A percentile compares a stretch with the other conserved stretches of the same genome.
Conservation (phyloP, 176 grass and related monocot genomes). For the Musa beccarii region DNA sequence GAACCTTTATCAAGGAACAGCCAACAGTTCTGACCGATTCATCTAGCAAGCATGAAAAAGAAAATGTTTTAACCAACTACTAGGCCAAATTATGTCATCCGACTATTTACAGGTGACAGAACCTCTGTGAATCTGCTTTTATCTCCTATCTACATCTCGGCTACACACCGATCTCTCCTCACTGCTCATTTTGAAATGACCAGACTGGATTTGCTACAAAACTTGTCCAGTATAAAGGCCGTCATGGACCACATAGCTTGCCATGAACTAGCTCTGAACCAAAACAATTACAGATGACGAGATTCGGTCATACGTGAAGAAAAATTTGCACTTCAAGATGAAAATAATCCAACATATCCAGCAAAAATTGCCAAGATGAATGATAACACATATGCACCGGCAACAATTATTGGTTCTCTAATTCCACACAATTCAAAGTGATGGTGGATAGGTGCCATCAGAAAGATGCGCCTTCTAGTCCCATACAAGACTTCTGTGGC, state of each 20-base stretch:
- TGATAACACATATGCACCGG: conserved; percentile 59
- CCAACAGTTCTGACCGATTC: neutral
- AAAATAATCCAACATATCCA: conserved; percentile 79
- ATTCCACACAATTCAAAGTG: conserved; percentile 55
- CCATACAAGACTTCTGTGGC: conserved; percentile 24
- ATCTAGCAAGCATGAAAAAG: neutral
- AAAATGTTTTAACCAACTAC: no score
- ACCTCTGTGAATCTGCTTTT: neutral
- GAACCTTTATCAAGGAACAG: neutral
- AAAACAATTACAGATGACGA: neutral
- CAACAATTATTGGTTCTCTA: conserved; percentile 65
- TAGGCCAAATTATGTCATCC: neutral
- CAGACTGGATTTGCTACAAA: no score
- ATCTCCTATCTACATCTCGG: neutral
- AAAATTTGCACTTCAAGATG: conserved; percentile 31
- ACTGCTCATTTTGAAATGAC: no score
- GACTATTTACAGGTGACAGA: neutral
- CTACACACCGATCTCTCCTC: neutral
- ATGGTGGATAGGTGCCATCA: conserved; percentile 38
- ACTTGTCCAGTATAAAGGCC: no score
- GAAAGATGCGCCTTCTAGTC: conserved; percentile 26
- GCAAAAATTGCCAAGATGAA: conserved; percentile 57
- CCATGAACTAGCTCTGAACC: neutral
- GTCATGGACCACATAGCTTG: neutral
- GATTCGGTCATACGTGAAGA: neutral